phyloP scores from a whole-genome alignment of 768 basidiomycete genomes.

The Lactifluus pinguis region DNA sequence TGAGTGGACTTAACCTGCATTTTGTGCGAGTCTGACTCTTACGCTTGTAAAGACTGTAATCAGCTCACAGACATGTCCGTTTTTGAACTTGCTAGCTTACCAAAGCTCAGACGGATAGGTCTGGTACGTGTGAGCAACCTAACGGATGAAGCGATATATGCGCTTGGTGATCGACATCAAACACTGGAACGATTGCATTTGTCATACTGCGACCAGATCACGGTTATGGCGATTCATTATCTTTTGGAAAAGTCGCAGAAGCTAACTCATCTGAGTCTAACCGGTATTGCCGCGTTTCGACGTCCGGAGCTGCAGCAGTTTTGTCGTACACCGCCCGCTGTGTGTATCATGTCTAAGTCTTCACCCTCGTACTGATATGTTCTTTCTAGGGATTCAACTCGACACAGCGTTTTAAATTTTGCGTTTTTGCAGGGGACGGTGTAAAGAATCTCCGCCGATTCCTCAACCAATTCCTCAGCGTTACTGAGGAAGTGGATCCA shows the following conservation, averaged over 20 bases:
- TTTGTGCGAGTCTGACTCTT: constrained; percentile 13
- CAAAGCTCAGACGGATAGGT: constrained; percentile 88
- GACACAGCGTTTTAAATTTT: constrained; percentile 83
- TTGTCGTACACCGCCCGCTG: constrained; percentile 80
- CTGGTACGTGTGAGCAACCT: constrained; percentile 88
- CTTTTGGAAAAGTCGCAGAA: constrained; percentile 80
- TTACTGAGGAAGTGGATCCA: constrained; percentile 50
- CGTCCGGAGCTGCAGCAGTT: constrained; percentile 79
- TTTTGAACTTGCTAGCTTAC: constrained; percentile 78
- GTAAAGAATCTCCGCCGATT: constrained; percentile 74
- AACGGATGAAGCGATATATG: constrained; percentile 88
- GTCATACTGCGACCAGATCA: constrained; percentile 94
- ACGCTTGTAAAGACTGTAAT: constrained; percentile 53
- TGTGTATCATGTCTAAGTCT: constrained; percentile 30
- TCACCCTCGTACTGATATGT: background rate
- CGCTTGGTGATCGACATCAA: constrained; percentile 75
- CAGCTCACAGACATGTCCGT: constrained; percentile 90
- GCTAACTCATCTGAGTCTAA: constrained; percentile 89
- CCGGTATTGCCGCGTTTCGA: constrained; percentile 89
- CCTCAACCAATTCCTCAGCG: constrained; percentile 66
- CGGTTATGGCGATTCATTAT: constrained; percentile 87
- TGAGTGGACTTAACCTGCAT: constrained; percentile 33
- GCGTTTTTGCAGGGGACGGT: constrained; percentile 92
- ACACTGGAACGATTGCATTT: constrained; percentile 93
- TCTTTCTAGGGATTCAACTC: constrained; percentile 74